phyloP scores from a whole-genome alignment of 805 yeast species.

The Wickerhamiella domercqiae region DNA sequence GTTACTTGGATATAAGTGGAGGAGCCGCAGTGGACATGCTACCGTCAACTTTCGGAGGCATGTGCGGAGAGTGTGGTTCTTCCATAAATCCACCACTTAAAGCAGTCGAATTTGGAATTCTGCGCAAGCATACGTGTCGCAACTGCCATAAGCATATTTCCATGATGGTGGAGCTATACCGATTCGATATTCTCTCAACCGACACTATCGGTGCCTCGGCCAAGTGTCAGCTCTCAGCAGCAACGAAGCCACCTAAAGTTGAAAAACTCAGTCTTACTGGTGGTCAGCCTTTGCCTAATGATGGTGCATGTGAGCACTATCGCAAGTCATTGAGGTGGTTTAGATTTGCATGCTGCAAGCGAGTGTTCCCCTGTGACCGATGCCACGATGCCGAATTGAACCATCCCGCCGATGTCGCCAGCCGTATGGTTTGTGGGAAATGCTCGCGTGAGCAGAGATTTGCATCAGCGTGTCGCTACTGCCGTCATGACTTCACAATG shows the following conservation, averaged over 20 bases:
- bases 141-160: conserved; percentile 25
- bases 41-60: conserved; percentile 24
- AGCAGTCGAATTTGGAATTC: conserved; percentile 23
- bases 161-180: conserved; percentile 22
- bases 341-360: conserved; percentile 28
- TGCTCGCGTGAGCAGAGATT: conserved; percentile 30
- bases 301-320: conserved; percentile 29
- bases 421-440: conserved; percentile 29
- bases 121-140: conserved; percentile 22
- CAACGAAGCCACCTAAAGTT: conserved; percentile 5
- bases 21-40: conserved; percentile 25
- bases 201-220: conserved; percentile 16
- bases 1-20: conserved; percentile 27
- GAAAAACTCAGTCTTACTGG: conserved; percentile 21
- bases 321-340: conserved; percentile 30
- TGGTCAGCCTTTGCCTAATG: conserved; percentile 27
- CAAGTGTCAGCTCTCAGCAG: conserved; percentile 5
- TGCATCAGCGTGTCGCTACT: conserved; percentile 22
- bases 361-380: conserved; percentile 29
- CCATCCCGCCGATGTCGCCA: conserved; percentile 26
- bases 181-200: conserved; percentile 22
- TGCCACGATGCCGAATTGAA: conserved; percentile 27
- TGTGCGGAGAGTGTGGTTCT: conserved; percentile 25
- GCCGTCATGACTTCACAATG: conserved; percentile 25
- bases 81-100: conserved; percentile 19